Evolutionary conservation across 208 protist species (phyloP).

Genomic region (Leishmania major): DNA sequence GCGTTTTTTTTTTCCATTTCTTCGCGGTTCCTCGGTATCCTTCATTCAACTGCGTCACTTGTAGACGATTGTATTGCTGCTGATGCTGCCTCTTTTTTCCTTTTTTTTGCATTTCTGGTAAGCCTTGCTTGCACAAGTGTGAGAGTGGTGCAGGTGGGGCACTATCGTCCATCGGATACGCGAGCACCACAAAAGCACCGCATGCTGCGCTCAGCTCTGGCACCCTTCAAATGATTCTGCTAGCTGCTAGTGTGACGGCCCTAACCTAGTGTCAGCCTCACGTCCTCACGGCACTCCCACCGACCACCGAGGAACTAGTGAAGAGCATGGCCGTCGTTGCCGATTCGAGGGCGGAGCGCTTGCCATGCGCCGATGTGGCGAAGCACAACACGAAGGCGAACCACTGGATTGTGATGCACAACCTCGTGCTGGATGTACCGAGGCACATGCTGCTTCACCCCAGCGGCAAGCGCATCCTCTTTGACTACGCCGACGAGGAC

Average conservation of each 20-base stretch:
- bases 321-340: neutral
- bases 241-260: too few species aligned
- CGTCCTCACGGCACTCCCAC: neutral
- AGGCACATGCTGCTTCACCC: slow-evolving; percentile 62
- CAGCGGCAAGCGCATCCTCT: slow-evolving; percentile 57
- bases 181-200: neutral
- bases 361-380: slow-evolving; percentile 52
- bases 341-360: slow-evolving; percentile 4
- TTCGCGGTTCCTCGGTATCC: neutral
- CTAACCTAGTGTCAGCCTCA: too few species aligned
- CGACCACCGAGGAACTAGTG: neutral
- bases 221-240: neutral
- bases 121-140: neutral
- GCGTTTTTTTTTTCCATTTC: slow-evolving; percentile 6
- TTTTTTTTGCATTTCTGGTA: neutral
- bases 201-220: neutral
- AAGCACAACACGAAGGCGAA: slow-evolving; percentile 70
- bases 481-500: slow-evolving; percentile 66
- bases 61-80: neutral
- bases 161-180: neutral
- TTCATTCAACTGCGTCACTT: neutral
- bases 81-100: neutral
- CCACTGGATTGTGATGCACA: slow-evolving; percentile 44
- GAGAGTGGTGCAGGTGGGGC: neutral
- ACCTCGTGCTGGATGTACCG: slow-evolving; percentile 61